These are phyloP conservation scores for Apiotrichum sp. DNA, from an alignment of 1,284 basidiomycete genomes.

Conservation along the genomic window DNA sequence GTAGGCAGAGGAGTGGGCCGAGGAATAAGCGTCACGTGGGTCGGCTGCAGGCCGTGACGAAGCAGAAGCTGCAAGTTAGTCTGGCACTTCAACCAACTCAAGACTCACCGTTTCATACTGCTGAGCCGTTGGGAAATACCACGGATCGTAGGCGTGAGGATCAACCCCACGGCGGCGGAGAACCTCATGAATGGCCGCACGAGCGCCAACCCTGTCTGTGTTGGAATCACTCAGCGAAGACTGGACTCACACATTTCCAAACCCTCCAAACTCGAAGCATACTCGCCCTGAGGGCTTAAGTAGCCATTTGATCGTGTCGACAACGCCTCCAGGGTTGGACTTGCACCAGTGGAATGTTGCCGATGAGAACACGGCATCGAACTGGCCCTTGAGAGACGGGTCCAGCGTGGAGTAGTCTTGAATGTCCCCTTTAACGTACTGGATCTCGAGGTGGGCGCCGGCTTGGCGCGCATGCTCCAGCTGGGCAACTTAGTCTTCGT, in stretches of 20 bases:
- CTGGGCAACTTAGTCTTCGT: conserved; percentile 40
- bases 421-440: conserved; percentile 36
- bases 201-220: conserved; percentile 49
- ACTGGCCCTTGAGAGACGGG: conserved; percentile 26
- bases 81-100: neutral
- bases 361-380: conserved; percentile 63
- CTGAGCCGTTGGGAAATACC: conserved; percentile 70
- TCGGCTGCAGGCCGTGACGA: conserved; percentile 55
- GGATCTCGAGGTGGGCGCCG: conserved; percentile 54
- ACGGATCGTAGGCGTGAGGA: conserved; percentile 61
- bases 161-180: conserved; percentile 56
- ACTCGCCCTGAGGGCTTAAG: conserved; percentile 65
- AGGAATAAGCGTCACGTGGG: conserved; percentile 58
- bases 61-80: conserved; percentile 53
- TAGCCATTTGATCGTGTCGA: conserved; percentile 55
- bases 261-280: conserved; percentile 71
- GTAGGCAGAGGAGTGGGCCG: conserved; percentile 61
- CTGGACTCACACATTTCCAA: conserved; percentile 34
- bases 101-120: conserved; percentile 57
- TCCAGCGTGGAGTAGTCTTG: conserved; percentile 21
- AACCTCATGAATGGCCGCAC: conserved; percentile 57
- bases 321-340: conserved; percentile 59
- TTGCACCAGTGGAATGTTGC: conserved; percentile 82
- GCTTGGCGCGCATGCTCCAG: conserved; percentile 55
- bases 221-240: neutral